phyloP scores from a whole-genome alignment of 2,329 filamentous ascomycete genomes.

The Fusarium poae region DNA sequence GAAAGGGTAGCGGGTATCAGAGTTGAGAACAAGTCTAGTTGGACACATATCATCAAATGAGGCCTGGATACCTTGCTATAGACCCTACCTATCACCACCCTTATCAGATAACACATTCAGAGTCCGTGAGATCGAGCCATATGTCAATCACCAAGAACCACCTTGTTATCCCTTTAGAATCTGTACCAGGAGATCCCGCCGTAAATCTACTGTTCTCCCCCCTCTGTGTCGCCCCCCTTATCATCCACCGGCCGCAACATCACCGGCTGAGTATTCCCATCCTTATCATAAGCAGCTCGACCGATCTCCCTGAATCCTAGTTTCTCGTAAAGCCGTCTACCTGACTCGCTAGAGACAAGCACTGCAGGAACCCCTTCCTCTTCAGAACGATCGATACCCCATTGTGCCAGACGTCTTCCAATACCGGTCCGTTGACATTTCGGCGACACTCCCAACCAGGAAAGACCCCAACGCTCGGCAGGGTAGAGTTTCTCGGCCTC shows the following conservation, averaged over 20 bases:
- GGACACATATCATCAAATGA: too few species aligned
- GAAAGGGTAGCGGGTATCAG: too few species aligned
- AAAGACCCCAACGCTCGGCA: slow-evolving; percentile 23
- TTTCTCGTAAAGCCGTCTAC: slow-evolving; percentile 19
- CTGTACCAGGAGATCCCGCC: background rate
- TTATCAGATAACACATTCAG: too few species aligned
- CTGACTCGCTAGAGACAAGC: slow-evolving; percentile 21
- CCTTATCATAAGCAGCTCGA: background rate
- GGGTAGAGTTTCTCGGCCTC: slow-evolving; percentile 9
- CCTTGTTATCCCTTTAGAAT: too few species aligned
- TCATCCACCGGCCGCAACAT: slow-evolving; percentile 23
- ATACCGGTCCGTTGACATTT: slow-evolving; percentile 29
- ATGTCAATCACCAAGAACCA: too few species aligned
- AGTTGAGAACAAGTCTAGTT: too few species aligned
- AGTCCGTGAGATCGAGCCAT: too few species aligned
- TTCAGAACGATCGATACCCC: slow-evolving; percentile 31
- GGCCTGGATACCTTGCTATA: too few species aligned
- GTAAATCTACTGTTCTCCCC: background rate
- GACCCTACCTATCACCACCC: too few species aligned
- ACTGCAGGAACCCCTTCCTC: slow-evolving; percentile 21
- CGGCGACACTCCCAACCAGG: slow-evolving; percentile 20
- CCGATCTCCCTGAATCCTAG: slow-evolving; percentile 21
- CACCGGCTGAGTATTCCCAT: slow-evolving; percentile 3
- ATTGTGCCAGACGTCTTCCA: slow-evolving; percentile 20
- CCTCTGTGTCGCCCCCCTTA: background rate